Base-by-base conservation (phyloP, 2,329 filamentous ascomycete genomes). In the Balansia obtecta region DNA sequence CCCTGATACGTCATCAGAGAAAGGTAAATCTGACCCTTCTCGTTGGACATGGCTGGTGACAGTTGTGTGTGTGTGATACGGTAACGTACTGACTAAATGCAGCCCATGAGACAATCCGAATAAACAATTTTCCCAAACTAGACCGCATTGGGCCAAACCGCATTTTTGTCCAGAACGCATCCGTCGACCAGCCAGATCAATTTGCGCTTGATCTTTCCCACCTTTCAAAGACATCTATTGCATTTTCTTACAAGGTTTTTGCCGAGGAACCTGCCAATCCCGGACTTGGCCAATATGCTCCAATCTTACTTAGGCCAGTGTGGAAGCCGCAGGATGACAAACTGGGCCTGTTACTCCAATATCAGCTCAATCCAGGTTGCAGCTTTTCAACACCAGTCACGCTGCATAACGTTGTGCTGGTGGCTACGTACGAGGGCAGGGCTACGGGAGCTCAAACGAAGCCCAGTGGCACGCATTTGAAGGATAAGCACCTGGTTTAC, bases 121-220 rank as follows among this genome's bases (percentile, higher is more conserved):
- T 98, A 53, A 88, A 95, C 60, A 93, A 95, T 63, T 95, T 95
- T 63, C 70, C 83, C 10, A 77, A 79, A n/a, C 76, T 98, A 6
- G 93, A 97, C 60, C 89, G 88, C 60, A 90, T 98, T 51, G 90
- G 89, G 0, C 89, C 90, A 1, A 98, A 98, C 64, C 88, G 88
- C 42, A 86, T 89, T 51, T 95, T 97, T 67, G 82, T 97, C 48
- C 80, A 83, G 33, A 85, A 88, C 57, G 73, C 77, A 5, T 68
- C 71, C 1, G 62, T 74, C 1, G 80, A 84, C 10, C 82, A 78
- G 52, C 77, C 85, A 3, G 90, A 94, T 52, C 84, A 91, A 61
- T 98, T 94, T 68, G 79, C 73, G 0, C 71, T 98, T 33, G 80
- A 90, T 54, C 69, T 93, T 7, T 74, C 81, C 13, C 81, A 83